Evolutionary conservation across 768 basidiomycete species (phyloP).

Genomic region (Rubroboletus pulcherrimus): DNA sequence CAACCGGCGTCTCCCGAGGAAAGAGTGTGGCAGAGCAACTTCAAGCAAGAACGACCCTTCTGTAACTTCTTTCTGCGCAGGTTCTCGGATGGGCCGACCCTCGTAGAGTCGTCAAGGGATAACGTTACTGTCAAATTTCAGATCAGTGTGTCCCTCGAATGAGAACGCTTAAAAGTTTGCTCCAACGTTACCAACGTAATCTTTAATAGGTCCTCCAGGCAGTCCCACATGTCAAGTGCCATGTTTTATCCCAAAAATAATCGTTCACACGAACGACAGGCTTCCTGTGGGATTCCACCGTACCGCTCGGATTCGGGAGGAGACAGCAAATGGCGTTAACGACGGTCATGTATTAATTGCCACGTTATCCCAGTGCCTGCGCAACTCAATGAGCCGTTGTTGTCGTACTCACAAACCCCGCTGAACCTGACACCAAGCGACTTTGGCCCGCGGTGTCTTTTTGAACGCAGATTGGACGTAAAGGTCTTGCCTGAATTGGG

Average conservation of each 20-base stretch:
- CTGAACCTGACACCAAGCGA: constrained; percentile 12
- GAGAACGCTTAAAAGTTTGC: constrained; percentile 13
- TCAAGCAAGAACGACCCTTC: background rate
- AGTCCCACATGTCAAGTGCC: background rate
- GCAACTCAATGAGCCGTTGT: constrained; percentile 5
- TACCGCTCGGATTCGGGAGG: constrained; percentile 3
- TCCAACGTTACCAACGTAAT: constrained; percentile 16
- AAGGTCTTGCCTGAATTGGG: constrained; percentile 4
- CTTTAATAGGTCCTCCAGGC: background rate
- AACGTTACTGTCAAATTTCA: background rate
- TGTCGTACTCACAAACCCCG: constrained; percentile 12
- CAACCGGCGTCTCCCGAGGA: background rate
- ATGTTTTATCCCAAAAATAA: background rate
- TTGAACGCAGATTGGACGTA: background rate
- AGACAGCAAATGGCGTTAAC: constrained; percentile 6
- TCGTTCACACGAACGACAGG: constrained; percentile 15
- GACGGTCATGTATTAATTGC: constrained; percentile 1
- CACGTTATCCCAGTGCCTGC: constrained; percentile 8
- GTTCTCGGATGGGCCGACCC: background rate
- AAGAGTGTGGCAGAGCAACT: background rate
- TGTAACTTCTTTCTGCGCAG: background rate
- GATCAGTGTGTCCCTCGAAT: background rate
- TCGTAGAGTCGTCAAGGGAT: background rate
- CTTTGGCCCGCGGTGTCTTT: constrained; percentile 7
- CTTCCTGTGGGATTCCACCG: constrained; percentile 5